Base-by-base conservation (phyloP, 768 basidiomycete species). In the Phaeolepiota aurea region DNA sequence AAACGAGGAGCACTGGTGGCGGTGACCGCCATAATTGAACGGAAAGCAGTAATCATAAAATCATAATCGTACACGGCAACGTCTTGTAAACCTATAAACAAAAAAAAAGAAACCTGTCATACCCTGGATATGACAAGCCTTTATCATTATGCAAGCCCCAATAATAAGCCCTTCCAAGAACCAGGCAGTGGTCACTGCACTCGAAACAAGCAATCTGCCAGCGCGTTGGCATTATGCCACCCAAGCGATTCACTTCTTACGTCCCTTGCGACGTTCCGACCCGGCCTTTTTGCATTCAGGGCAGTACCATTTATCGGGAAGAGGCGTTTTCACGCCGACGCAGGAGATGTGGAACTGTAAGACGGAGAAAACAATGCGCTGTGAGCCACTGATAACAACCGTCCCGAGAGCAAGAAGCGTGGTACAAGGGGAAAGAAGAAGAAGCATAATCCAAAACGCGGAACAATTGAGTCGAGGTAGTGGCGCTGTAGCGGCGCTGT, bases 331-430 rank as follows among this genome's bases (percentile, higher is more conserved):
- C 38, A 81, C 59, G 19, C 71, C 69, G 11, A 79, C 76, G 48
- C 78, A 81, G 21, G 64, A 61, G 25, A 81, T 61, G 52, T 81
- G 78, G 62, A 79, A 81, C 78, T 79, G 45, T 18, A 19, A 38
- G 13, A 40, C 25, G 12, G 39, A 15, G 22, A 12, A 30, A 4
- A 32, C 18, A 20, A 28, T 38, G 41, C 43, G 42, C 22, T n/a
- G n/a, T 36, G 40, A 18, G 12, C 20, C n/a, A n/a, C n/a, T n/a
- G n/a, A n/a, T n/a, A n/a, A n/a, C n/a, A n/a, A n/a, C n/a, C n/a
- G n/a, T n/a, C n/a, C n/a, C n/a, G n/a, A n/a, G n/a, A n/a, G n/a
- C n/a, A n/a, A n/a, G 16, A 19, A 9, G 10, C 9, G 9, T 35
- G 16, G 9, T 9, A 31, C 9, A 31, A 31, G 14, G 28, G 14